phyloP scores from a whole-genome alignment of 208 protist genomes.

The Phytomonas sp. region DNA sequence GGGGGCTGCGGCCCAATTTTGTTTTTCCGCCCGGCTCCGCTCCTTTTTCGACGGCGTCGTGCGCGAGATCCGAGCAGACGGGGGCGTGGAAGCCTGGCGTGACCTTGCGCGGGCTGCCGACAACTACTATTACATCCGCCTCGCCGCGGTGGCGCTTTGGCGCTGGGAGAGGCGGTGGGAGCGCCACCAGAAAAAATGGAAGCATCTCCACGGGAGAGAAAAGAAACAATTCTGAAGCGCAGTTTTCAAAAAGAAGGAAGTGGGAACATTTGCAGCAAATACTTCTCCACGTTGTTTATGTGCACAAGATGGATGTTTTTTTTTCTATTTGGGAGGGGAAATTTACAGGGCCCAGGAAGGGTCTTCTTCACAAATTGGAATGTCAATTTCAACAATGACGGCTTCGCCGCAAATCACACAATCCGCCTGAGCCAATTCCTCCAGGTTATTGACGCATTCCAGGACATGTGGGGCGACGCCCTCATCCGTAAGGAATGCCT shows the following conservation, averaged over 20 bases:
- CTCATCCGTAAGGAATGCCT: conserved; percentile 59
- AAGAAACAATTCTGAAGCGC: background rate
- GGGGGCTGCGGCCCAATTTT: background rate
- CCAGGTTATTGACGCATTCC: conserved; percentile 30
- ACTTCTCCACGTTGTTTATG: background rate
- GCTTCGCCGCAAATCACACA: conserved; percentile 79
- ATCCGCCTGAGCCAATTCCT: conserved; percentile 50
- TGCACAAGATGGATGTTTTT: conserved; percentile 6
- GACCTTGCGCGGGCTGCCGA: background rate
- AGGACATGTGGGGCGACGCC: conserved; percentile 48
- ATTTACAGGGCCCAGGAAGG: conserved; percentile 33
- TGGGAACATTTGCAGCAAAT: background rate
- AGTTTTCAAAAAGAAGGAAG: background rate
- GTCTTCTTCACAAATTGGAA: conserved; percentile 38
- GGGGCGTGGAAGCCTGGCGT: too few species aligned
- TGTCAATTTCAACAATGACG: conserved; percentile 54
- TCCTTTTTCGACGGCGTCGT: background rate
- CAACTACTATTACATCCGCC: background rate
- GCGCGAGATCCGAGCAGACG: background rate
- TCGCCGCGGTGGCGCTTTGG: background rate
- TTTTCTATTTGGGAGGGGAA: conserved; percentile 7
- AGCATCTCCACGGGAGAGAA: background rate
- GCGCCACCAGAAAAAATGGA: background rate
- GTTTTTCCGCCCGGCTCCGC: background rate
- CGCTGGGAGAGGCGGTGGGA: background rate